Base-by-base conservation (phyloP, 768 basidiomycete species). In the Tulasnella calospora region DNA sequence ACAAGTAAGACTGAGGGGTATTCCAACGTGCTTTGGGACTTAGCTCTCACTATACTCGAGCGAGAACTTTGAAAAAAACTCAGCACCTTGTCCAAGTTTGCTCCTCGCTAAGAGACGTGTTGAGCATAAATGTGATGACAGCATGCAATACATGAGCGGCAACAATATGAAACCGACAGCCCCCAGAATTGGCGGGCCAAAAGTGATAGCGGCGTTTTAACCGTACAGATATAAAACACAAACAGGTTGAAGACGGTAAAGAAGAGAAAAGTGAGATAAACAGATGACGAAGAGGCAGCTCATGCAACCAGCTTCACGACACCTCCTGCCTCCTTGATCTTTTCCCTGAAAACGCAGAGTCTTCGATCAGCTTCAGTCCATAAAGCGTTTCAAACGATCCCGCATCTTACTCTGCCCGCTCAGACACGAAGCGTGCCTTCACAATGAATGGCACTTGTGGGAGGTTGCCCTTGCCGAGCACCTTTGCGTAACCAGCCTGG, bases 341-440 rank as follows among this genome's bases (percentile, higher is more conserved):
- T 95, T 44, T 83, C 83, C 84, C 89, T 89, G 82, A n/a, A 70
- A 35, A 47, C 9, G 69, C 51, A 55, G 36, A 46, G 27, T 35
- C 15, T 5, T 15, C 67, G 36, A 38, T 69, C 36, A 69, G 67
- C 67, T 12, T 69, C 13, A 6, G 19, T 27, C 57, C 71, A 74
- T n/a, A 23, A 70, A 71, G 57, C 38, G 9, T 40, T 21, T 69
- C 61, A n/a, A n/a, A 3, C 3, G 23, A 69, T 19, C 10, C 10
- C 3, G 4, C 3, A 35, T 73, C 70, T 30, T 80, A 89, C 94
- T 95, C 94, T 80, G 96, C 96, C 83, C 89, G 91, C 82, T 86
- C 88, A 57, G 95, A 97, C 76, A 98, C 96, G 83, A 92, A 97
- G 80, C 98, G 95, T 77, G 98, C 96, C 88, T 99, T 99, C 82